Evolutionary conservation across 2,329 filamentous ascomycete species (phyloP), one percentile per base, ranked within the genome.

Genomic region (Aureobasidium subglaciale): DNA sequence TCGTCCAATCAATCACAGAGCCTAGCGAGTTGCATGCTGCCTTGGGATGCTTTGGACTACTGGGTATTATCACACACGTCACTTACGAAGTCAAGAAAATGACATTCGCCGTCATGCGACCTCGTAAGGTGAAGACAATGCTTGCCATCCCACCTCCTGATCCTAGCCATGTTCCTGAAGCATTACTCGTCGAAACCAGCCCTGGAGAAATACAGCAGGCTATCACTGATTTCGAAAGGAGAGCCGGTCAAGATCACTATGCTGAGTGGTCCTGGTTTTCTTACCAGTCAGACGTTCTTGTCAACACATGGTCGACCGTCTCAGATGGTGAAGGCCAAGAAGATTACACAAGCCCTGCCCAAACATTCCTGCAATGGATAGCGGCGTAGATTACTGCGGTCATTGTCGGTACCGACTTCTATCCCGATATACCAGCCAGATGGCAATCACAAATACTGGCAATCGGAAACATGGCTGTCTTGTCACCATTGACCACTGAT

Each of bases 181-280:
- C 68, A 6, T 63, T 76, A 8, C 61, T 66, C 9, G 22, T 30
- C 20, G 45, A 56, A 6, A n/a, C 27, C 20, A 45, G 25, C 8
- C 13, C 62, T 2, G 60, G 63, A 4, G 62, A 71, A 48, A 63
- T 71, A 10, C 62, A 63, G 18, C 58, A 60, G 1, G 71, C 74
- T 1, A 63, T 68, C 3, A 56, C 20, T 2, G 64, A 68, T 0
- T 78, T 77, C 55, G 67, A 73, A 55, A 58, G 46, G 76, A 35
- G 55, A 18, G 55, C 55, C 24, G 37, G 7, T 15, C 35, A 48
- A n/a, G 45, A 43, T 20, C 16, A 74, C 58, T 78, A 77, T 55
- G 63, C 67, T 13, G 75, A 78, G 58, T 78, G 73, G 73, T 78
- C 78, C 58, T 78, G 75, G 75, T 78, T 77, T 58, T 70, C 75